These are phyloP conservation scores for Vigna angularis DNA, from an alignment of 306 rosid genomes.

Conservation along the genomic window DNA sequence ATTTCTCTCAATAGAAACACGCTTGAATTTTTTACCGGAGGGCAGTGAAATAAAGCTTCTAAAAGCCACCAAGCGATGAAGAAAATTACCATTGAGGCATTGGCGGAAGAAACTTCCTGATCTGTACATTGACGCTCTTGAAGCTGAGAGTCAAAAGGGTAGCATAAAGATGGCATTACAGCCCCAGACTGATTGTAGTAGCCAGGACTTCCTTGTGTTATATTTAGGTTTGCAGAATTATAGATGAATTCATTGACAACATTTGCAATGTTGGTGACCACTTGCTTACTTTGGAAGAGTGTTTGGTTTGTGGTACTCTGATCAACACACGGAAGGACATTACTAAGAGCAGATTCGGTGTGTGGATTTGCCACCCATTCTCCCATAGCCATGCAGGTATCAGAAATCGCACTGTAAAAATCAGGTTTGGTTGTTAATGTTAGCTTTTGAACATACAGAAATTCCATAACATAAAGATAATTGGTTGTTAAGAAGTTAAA, in stretches of 20 bases:
- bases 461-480: slow-evolving; percentile 24
- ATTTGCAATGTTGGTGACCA: slow-evolving; percentile 67
- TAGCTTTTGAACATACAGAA: slow-evolving; percentile 25
- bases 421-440: slow-evolving; percentile 15
- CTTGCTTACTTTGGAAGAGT: slow-evolving; percentile 80
- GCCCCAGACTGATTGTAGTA: slow-evolving; percentile 95
- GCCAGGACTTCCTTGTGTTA: slow-evolving; percentile 45
- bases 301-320: slow-evolving; percentile 89
- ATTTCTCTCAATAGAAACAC: not conserved
- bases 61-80: slow-evolving; percentile 9
- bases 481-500: slow-evolving; percentile 19
- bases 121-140: slow-evolving; percentile 72
- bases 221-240: slow-evolving; percentile 61
- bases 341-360: slow-evolving; percentile 88
- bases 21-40: not conserved
- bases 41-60: not conserved
- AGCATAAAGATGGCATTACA: slow-evolving; percentile 77
- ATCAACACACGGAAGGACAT: slow-evolving; percentile 94
- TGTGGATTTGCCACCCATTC: slow-evolving; percentile 97
- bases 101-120: slow-evolving; percentile 77
- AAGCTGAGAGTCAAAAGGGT: slow-evolving; percentile 73
- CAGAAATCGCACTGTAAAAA: slow-evolving; percentile 79
- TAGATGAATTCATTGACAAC: slow-evolving; percentile 80
- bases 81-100: slow-evolving; percentile 82
- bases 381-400: slow-evolving; percentile 95